Evolutionary conservation across 176 grass and related monocot species (phyloP).

Genomic region (Carex parvula): DNA sequence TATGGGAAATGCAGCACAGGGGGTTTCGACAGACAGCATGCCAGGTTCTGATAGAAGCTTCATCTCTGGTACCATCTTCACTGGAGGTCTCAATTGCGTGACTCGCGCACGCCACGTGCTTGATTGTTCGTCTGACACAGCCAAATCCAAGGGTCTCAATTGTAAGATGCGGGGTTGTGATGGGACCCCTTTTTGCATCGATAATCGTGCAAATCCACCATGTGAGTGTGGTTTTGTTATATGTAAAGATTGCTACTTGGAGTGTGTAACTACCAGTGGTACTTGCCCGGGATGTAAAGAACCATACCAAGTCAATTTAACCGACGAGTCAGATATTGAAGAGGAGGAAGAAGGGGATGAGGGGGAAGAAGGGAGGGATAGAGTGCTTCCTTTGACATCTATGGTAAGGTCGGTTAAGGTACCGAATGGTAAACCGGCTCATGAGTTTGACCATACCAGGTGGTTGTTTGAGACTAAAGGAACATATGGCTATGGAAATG

Average conservation of each 20-base stretch:
- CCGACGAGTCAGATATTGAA: constrained; percentile 29
- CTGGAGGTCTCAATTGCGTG: constrained; percentile 78
- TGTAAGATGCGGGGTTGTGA: constrained; percentile 94
- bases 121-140: constrained; percentile 7
- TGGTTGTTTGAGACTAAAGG: constrained; percentile 99
- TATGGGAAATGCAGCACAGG: neutral
- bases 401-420: constrained; percentile 78
- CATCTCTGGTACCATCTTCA: constrained; percentile 86
- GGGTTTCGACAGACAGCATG: constrained; percentile 3
- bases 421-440: constrained; percentile 37
- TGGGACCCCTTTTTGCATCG: constrained; percentile 38
- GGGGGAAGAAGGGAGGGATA: constrained; percentile 37
- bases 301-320: constrained; percentile 28
- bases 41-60: constrained; percentile 50
- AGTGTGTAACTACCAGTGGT: constrained; percentile 42
- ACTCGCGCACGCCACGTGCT: constrained; percentile 74
- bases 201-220: constrained; percentile 25
- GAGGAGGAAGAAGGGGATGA: constrained; percentile 61
- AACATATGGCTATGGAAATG: constrained; percentile 93
- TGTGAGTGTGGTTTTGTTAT: constrained; percentile 91
- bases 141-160: constrained; percentile 41
- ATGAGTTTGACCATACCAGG: constrained; percentile 76
- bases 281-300: constrained; percentile 91
- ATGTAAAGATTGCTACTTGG: constrained; percentile 79
- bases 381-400: constrained; percentile 56